Evolutionary conservation across 768 basidiomycete genomes (phyloP).

Genomic region (button mushroom (Agaricus bisporus)): DNA sequence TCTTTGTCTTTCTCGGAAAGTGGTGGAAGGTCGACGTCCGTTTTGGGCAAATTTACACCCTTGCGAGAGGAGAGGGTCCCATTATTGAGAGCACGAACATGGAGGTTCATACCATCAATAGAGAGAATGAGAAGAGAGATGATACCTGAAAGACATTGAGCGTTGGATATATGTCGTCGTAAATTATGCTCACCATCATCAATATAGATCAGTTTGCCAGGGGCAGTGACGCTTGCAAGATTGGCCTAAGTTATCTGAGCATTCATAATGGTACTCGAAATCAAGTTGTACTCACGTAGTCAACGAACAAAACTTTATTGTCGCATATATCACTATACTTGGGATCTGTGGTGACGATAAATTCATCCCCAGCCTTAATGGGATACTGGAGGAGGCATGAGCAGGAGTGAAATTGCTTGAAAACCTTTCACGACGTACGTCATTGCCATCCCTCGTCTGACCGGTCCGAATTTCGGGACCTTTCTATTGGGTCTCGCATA

Average conservation of each 20-base stretch:
- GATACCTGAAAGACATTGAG: conserved; percentile 30
- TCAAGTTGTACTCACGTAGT: conserved; percentile 64
- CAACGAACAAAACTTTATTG: conserved; percentile 83
- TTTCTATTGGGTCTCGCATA: conserved; percentile 53
- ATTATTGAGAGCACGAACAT: conserved; percentile 84
- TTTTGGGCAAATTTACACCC: conserved; percentile 99
- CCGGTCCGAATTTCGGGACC: conserved; percentile 99
- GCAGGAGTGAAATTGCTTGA: neutral
- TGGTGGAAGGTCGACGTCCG: conserved; percentile 94
- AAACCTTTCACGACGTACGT: conserved; percentile 48
- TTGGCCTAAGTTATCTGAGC: conserved; percentile 54
- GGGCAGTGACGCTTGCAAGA: conserved; percentile 90
- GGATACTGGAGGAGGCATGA: conserved; percentile 47
- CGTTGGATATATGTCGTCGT: neutral
- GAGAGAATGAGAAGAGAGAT: conserved; percentile 89
- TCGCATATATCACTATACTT: conserved; percentile 76
- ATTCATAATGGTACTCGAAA: neutral
- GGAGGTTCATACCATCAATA: conserved; percentile 76
- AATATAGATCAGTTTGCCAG: conserved; percentile 96
- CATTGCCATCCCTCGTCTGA: conserved; percentile 76
- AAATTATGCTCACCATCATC: conserved; percentile 71
- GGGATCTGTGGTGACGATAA: conserved; percentile 80
- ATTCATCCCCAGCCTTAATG: conserved; percentile 89
- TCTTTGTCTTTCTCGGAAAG: conserved; percentile 98
- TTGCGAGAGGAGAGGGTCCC: conserved; percentile 93